Percentiles rank a stretch among this genome's conserved stretches.
Conservation (phyloP, 2,329 filamentous ascomycete genomes). For the Nemania abortiva region DNA sequence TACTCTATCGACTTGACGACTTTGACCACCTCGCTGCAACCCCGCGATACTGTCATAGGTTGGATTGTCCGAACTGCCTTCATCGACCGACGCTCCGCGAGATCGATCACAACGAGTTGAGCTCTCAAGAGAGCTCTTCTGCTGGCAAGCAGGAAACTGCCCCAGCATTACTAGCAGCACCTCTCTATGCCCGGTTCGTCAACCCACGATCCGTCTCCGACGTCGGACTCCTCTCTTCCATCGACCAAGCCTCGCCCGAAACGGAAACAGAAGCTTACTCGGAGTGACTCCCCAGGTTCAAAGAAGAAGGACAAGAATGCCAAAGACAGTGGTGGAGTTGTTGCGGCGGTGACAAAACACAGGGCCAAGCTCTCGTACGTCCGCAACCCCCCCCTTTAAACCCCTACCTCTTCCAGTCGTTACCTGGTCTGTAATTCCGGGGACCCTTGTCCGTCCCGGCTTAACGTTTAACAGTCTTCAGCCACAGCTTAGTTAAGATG, state of each 20-base stretch:
- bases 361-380: constrained; percentile 52
- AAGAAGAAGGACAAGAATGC: constrained; percentile 54
- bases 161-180: constrained; percentile 47
- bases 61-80: constrained; percentile 6
- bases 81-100: constrained; percentile 24
- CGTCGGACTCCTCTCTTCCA: constrained; percentile 47
- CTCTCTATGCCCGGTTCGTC: constrained; percentile 55
- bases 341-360: constrained; percentile 54
- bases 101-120: constrained; percentile 38
- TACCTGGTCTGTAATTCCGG: constrained; percentile 29
- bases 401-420: constrained; percentile 8
- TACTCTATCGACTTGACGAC: constrained; percentile 9
- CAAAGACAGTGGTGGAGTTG: constrained; percentile 53
- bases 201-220: constrained; percentile 49
- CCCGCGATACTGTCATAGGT: constrained; percentile 19
- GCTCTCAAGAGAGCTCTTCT: constrained; percentile 50
- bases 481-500: constrained; percentile 11
- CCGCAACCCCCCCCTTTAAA: constrained; percentile 11
- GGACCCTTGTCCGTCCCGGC: constrained; percentile 36
- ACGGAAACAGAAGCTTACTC: constrained; percentile 50
- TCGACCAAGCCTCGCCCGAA: constrained; percentile 47
- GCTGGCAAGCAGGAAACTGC: constrained; percentile 53
- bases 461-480: constrained; percentile 4
- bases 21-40: constrained; percentile 6
- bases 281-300: constrained; percentile 49